These are phyloP conservation scores for Nothomitra cinnamomea DNA, from an alignment of 2,329 filamentous ascomycete species.

Conservation along the genomic window DNA sequence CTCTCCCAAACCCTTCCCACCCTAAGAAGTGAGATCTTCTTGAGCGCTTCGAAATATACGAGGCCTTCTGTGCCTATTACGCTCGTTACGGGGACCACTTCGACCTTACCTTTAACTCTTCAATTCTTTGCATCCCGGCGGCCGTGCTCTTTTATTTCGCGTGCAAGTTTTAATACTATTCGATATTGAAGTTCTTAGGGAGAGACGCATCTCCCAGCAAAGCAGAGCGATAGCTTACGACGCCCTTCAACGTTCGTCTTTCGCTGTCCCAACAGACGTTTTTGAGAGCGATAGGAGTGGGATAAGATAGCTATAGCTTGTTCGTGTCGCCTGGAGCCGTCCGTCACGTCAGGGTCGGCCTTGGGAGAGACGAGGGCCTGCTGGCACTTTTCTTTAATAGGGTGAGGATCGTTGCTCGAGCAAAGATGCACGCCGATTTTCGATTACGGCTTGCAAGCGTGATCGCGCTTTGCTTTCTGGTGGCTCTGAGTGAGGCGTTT, in stretches of 20 bases:
- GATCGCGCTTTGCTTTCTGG: constrained; percentile 29
- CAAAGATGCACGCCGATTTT: constrained; percentile 22
- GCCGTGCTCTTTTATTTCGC: no score
- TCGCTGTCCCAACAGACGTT: not conserved
- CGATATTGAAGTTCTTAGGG: no score
- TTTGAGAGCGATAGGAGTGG: not conserved
- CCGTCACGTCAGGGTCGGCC: not conserved
- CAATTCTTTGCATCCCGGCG: no score
- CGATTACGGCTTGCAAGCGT: constrained; percentile 15
- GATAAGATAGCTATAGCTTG: no score
- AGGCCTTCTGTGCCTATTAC: constrained; percentile 2
- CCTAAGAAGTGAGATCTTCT: not conserved
- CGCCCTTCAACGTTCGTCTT: not conserved
- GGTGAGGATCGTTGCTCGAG: not conserved
- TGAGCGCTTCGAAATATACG: not conserved
- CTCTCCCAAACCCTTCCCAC: not conserved
- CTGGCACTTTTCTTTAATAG: not conserved
- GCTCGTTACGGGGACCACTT: not conserved
- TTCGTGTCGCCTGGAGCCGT: not conserved
- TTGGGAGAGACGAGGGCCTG: not conserved
- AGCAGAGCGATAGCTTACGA: not conserved
- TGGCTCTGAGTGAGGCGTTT: constrained; percentile 44
- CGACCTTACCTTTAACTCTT: not conserved
- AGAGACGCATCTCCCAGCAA: no score
- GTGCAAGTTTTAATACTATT: no score